phyloP scores from a whole-genome alignment of 1,284 basidiomycete species.

The Rhodotorula sp. region DNA sequence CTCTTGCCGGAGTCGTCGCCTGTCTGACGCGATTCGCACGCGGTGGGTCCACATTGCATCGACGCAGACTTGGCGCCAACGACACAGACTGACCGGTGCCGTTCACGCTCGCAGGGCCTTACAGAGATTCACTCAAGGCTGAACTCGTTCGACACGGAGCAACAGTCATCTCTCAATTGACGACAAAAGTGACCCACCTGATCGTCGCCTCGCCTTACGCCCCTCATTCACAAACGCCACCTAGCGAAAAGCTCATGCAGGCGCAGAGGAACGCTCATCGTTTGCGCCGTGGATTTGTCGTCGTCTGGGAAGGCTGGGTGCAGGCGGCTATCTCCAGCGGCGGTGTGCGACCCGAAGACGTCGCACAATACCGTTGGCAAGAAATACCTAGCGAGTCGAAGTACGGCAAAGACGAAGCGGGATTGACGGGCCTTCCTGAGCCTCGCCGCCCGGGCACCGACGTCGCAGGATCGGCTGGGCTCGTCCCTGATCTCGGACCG shows the following conservation, averaged over 20 bases:
- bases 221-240: conserved; percentile 24
- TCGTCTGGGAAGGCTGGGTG: conserved; percentile 39
- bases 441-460: no score
- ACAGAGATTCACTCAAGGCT: conserved; percentile 12
- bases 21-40: conserved; percentile 56
- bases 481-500: no score
- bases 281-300: conserved; percentile 9
- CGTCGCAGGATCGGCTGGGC: no score
- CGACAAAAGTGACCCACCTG: conserved; percentile 31
- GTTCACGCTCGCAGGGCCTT: background rate
- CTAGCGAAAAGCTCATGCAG: conserved; percentile 22
- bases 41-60: conserved; percentile 5
- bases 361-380: conserved; percentile 9
- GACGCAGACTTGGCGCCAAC: no score
- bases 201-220: conserved; percentile 42
- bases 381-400: background rate
- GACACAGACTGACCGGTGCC: background rate
- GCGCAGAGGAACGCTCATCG: conserved; percentile 3
- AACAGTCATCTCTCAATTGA: conserved; percentile 27
- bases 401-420: no score
- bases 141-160: conserved; percentile 31
- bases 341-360: conserved; percentile 8
- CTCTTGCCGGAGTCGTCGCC: conserved; percentile 63
- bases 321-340: conserved; percentile 30
- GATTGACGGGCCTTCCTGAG: no score